A percentile compares a stretch with the other conserved stretches of the same genome.
These are phyloP conservation scores for Termitomyces sp. DNA, from an alignment of 768 basidiomycete genomes.

Conservation along the genomic window DNA sequence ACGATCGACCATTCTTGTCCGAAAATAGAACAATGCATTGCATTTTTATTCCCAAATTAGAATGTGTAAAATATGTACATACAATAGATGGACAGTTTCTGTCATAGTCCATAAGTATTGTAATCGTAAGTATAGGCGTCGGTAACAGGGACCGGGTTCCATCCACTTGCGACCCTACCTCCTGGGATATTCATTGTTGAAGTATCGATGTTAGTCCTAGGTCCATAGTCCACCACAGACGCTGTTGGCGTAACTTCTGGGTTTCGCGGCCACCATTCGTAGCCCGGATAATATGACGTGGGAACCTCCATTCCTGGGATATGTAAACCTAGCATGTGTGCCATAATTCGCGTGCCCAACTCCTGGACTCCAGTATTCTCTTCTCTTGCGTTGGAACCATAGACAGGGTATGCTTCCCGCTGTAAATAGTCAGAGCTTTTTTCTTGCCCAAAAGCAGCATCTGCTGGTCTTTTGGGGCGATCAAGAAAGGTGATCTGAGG, in stretches of 20 bases:
- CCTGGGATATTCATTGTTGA: conserved; percentile 2
- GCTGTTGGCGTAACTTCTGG: conserved; percentile 20
- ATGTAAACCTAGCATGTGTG: conserved; percentile 66
- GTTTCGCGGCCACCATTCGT: conserved; percentile 62
- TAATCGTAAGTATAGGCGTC: conserved; percentile 16
- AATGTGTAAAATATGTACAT: not conserved
- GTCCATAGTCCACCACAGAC: conserved; percentile 9
- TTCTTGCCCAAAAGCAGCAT: conserved; percentile 60
- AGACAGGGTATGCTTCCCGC: conserved; percentile 29
- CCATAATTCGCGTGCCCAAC: conserved; percentile 61
- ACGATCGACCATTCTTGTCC: conserved; percentile 13
- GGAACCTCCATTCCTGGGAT: conserved; percentile 62
- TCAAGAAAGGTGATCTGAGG: conserved; percentile 34
- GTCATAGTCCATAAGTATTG: conserved; percentile 13
- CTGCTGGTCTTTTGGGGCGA: conserved; percentile 53
- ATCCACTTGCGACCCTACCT: conserved; percentile 4
- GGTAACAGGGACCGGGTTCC: conserved; percentile 11
- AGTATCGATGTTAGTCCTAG: not conserved
- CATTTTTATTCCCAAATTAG: conserved; percentile 6
- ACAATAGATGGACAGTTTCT: conserved; percentile 1
- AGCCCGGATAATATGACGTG: conserved; percentile 49
- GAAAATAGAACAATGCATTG: conserved; percentile 9
- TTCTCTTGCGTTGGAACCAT: conserved; percentile 20
- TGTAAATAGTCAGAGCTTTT: conserved; percentile 40
- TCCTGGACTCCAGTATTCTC: conserved; percentile 52